Base-by-base conservation (phyloP, 768 basidiomycete genomes). In the Asterophora lycoperdoides region DNA sequence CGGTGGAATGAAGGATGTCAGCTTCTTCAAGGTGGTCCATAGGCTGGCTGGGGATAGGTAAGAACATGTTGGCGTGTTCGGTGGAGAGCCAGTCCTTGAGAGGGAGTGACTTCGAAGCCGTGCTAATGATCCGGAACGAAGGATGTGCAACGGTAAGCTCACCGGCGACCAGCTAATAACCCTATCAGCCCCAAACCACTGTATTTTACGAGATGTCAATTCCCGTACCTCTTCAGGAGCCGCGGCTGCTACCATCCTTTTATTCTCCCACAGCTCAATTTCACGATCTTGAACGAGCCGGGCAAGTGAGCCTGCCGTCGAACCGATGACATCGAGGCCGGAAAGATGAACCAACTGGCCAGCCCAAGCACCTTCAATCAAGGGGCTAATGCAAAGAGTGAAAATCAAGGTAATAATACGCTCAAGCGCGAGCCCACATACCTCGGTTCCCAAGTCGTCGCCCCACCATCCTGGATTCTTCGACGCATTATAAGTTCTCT, bases 51-150 rank as follows among this genome's bases (percentile, higher is more conserved):
- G 79, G 75, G 11, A 86, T 60, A 8, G 81, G 63, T 61, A 84
- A 79, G 70, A 86, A 84, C 81, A 84, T 84, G 56, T 84, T 84
- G 19, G 79, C 76, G 58, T 84, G 79, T 57, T 86, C 83, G 49
- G 79, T 76, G 1, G 75, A 70, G 20, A 86, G 72, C 83, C 83
- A 86, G 57, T 84, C 82, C 56, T 79, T 79, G n/a, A 83, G 65
- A n/a, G 78, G 75, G 1, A 78, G 61, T 1, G 81, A 82, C 57
- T 80, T 83, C 33, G 81, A 83, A 5, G 82, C 78, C 0, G 83
- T 84, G 42, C 68, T 71, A 53, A 84, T 78, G 47, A 82, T 63
- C 20, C 83, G 74, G 68, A 84, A 82, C 4, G 82, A 77, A 2
- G 77, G 74, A 48, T 82, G 80, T 0, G 74, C 68, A 17, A 77